phyloP scores from a whole-genome alignment of 768 basidiomycete species.

The Tylopilus intermedius region DNA sequence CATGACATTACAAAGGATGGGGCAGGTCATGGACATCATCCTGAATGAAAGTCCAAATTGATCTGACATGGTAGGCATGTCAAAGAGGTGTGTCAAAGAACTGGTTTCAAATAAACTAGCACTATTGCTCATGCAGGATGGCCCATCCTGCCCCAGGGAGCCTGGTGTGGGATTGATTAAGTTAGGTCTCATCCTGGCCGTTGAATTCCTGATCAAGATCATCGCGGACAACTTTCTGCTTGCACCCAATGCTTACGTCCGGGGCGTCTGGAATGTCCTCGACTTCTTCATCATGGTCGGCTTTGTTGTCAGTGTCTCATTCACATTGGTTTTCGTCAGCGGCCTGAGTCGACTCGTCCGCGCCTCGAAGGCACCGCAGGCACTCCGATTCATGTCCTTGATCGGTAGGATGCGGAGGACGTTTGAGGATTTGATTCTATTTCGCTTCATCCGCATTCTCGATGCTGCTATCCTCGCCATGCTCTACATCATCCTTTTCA shows the following conservation, averaged over 20 bases:
- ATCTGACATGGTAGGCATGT: too few species aligned
- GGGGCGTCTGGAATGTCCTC: slow-evolving; percentile 86
- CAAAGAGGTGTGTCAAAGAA: too few species aligned
- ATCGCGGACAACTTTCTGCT: slow-evolving; percentile 89
- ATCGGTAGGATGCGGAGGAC: slow-evolving; percentile 82
- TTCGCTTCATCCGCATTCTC: slow-evolving; percentile 76
- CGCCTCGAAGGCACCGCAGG: slow-evolving; percentile 81
- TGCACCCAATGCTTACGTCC: slow-evolving; percentile 86
- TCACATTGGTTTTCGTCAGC: slow-evolving; percentile 67
- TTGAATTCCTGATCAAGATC: slow-evolving; percentile 87
- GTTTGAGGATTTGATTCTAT: slow-evolving; percentile 81
- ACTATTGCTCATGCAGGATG: too few species aligned
- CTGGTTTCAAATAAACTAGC: too few species aligned
- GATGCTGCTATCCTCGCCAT: slow-evolving; percentile 88
- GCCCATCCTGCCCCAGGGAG: too few species aligned
- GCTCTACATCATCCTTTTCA: slow-evolving; percentile 88
- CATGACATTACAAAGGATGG: too few species aligned
- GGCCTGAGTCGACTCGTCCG: slow-evolving; percentile 79
- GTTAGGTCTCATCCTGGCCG: slow-evolving; percentile 67
- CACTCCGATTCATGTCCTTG: slow-evolving; percentile 84
- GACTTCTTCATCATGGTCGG: slow-evolving; percentile 84
- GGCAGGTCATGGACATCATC: too few species aligned
- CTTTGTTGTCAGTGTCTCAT: slow-evolving; percentile 67
- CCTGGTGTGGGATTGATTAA: neutral
- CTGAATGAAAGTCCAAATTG: too few species aligned